Conservation (phyloP, 805 yeast genomes). For the Kazachstania psychrophila region DNA sequence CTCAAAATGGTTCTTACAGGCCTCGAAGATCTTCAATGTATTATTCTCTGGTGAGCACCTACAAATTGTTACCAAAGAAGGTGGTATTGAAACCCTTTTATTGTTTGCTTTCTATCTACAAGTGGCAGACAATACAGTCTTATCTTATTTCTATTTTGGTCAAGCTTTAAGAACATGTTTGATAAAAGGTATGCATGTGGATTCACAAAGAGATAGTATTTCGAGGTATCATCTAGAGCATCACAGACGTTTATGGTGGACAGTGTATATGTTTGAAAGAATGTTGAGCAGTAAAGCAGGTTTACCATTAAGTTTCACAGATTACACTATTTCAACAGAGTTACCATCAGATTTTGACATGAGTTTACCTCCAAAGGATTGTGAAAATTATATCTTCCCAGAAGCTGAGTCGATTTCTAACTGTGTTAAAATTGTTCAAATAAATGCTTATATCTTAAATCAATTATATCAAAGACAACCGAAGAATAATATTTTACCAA, state of each 20-base stretch:
- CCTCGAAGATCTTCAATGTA: slow-evolving; percentile 70
- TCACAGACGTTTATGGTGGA: slow-evolving; percentile 80
- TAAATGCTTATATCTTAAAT: slow-evolving; percentile 63
- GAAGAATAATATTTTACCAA: slow-evolving; percentile 63
- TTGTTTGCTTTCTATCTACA: slow-evolving; percentile 72
- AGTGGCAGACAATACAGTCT: slow-evolving; percentile 76
- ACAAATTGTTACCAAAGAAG: slow-evolving; percentile 67
- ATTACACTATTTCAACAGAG: slow-evolving; percentile 71
- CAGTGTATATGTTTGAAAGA: slow-evolving; percentile 72
- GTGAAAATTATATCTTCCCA: slow-evolving; percentile 62
- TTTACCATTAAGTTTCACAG: slow-evolving; percentile 67
- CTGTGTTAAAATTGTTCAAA: slow-evolving; percentile 70
- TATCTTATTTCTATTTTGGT: slow-evolving; percentile 74
- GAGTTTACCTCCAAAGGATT: slow-evolving; percentile 50
- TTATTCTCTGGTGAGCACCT: slow-evolving; percentile 72
- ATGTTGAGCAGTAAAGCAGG: slow-evolving; percentile 81
- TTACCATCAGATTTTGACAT: slow-evolving; percentile 65
- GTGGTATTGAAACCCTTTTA: slow-evolving; percentile 68
- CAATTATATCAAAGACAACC: slow-evolving; percentile 69
- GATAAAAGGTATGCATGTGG: slow-evolving; percentile 74
- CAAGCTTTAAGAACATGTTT: slow-evolving; percentile 64
- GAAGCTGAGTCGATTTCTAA: slow-evolving; percentile 68
- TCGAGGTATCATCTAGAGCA: slow-evolving; percentile 69
- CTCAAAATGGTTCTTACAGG: slow-evolving; percentile 67
- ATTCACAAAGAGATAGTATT: slow-evolving; percentile 61